Evolutionary conservation across 139 green algal genomes (phyloP), one percentile per base, ranked within the genome.

Genomic region (Chlorella sp.): DNA sequence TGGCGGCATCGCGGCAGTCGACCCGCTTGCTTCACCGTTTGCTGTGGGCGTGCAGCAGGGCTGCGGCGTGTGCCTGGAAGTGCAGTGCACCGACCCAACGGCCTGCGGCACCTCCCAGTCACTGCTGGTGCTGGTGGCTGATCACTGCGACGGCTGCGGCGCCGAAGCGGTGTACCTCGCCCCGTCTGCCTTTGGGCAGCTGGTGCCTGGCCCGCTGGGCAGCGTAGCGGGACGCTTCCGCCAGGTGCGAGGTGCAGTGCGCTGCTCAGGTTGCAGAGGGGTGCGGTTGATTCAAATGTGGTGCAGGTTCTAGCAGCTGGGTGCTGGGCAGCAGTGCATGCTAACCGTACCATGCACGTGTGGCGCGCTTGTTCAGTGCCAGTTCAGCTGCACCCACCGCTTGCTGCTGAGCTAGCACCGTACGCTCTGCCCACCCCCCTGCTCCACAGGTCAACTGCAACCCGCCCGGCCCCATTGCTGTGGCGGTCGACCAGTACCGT

Each of bases 401-500:
- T 9, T 9, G 44, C 44, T 41, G 32, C 32, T 47, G 32, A 32
- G n/a, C 68, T 3, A 44, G 32, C 67, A n/a, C n/a, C 26, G n/a
- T n/a, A n/a, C n/a, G n/a, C 28, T 23, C 38, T 36, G 1, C 69
- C 38, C 23, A 30, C 23, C 69, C 20, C 11, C 30, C 56, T 51
- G 9, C 75, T 11, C 3, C 12, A 30, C 69, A 80, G 60, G 73
- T 86, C 18, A 44, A 57, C 20, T 78, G 74, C 63, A 32, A 71
- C 20, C 44, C 83, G 71, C 84, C 73, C n/a, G 65, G 69, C 28
- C 63, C 75, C 74, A 65, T 90, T 26, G 63, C 67, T 0, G 70
- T 91, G 16, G 41, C 74, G 32, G 63, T 91, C 1, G 67, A 71
- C 69, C 63, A 32, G 67, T 88, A 81, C 69, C 74, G 85, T 0